These are phyloP conservation scores for Scorias spongiosa DNA, from an alignment of 2,329 filamentous ascomycete species.

Conservation along the genomic window DNA sequence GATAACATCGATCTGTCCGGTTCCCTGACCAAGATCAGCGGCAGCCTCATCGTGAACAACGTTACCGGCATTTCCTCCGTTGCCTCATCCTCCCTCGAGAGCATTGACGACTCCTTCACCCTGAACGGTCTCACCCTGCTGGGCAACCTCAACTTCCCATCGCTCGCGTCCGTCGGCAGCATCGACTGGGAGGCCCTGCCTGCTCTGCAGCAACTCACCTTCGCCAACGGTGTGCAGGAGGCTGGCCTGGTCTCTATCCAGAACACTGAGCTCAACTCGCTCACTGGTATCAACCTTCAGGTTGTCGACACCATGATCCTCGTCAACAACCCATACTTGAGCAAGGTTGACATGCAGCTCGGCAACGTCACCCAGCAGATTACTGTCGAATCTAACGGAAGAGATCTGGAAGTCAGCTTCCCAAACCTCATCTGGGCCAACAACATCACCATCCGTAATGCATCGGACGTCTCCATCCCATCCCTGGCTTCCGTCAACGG, in stretches of 20 bases:
- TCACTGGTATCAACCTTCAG: constrained; percentile 68
- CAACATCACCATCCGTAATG: constrained; percentile 72
- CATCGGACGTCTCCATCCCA: constrained; percentile 58
- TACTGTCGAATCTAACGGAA: constrained; percentile 66
- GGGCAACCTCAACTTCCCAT: constrained; percentile 48
- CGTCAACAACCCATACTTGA: constrained; percentile 78
- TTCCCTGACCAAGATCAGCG: constrained; percentile 40
- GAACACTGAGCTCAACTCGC: constrained; percentile 68
- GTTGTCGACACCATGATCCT: constrained; percentile 61
- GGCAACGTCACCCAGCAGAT: constrained; percentile 57
- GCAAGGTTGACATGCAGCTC: constrained; percentile 60
- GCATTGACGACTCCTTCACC: constrained; percentile 55
- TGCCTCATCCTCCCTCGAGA: constrained; percentile 42
- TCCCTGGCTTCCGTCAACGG: constrained; percentile 58
- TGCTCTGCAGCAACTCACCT: constrained; percentile 42
- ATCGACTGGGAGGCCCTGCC: constrained; percentile 63
- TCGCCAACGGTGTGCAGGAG: constrained; percentile 49
- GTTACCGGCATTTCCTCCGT: constrained; percentile 51
- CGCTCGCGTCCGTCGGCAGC: constrained; percentile 47
- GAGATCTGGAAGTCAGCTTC: constrained; percentile 55
- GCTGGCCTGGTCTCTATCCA: constrained; percentile 57
- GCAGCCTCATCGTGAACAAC: constrained; percentile 36
- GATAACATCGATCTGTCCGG: constrained; percentile 48
- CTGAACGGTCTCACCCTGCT: constrained; percentile 56
- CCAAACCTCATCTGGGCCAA: constrained; percentile 63